Base-by-base conservation (phyloP, 352 stramenopile species). In the Globisporangium parvum region DNA sequence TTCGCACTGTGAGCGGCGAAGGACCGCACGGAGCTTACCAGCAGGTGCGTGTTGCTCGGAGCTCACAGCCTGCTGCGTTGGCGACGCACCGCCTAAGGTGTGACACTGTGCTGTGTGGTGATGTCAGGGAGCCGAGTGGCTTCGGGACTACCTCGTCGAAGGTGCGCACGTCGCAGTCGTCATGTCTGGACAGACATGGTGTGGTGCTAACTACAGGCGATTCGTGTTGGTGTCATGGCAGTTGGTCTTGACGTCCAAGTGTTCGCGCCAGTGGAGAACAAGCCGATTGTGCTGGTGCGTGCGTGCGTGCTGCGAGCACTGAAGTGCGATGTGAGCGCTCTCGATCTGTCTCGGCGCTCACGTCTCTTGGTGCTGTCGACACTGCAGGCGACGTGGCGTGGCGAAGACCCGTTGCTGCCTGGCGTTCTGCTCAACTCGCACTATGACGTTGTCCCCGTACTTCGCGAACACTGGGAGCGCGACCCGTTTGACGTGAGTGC, bases 381-480 rank as follows among this genome's bases (percentile, higher is more conserved):
- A 41, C 15, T 55, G 17, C 42, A 80, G 71, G 67, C 70, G 3
- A 78, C 79, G 45, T 97, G 91, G 86, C 68, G 70, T 26, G 94
- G 94, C 28, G 66, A 75, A 28, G 69, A 98, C 61, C 62, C 83
- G 12, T 65, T 70, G 47, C 73, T 98, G 24, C 88, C 91, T 2
- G 62, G 81, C 0, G 65, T 98, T 24, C 57, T 98, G 6, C 72
- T 98, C 31, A 98, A 98, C 70, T 94, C 78, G 31, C 94, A 98
- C 66, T 98, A 98, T 66, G 94, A 98, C 70, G 94, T 98, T n/a
- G 94, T 98, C 9, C 94, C 94, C 0, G 88, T 79, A 15, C 80
- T 92, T 47, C 33, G 66, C 3, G 75, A 93, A 40, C 64, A 82
- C 60, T 98, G 94, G 94, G 79, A 88, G 12, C 76, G 83, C 17